These are phyloP conservation scores for Rhexocercosporidium sp. DNA, from an alignment of 2,329 filamentous ascomycete species.

Conservation along the genomic window DNA sequence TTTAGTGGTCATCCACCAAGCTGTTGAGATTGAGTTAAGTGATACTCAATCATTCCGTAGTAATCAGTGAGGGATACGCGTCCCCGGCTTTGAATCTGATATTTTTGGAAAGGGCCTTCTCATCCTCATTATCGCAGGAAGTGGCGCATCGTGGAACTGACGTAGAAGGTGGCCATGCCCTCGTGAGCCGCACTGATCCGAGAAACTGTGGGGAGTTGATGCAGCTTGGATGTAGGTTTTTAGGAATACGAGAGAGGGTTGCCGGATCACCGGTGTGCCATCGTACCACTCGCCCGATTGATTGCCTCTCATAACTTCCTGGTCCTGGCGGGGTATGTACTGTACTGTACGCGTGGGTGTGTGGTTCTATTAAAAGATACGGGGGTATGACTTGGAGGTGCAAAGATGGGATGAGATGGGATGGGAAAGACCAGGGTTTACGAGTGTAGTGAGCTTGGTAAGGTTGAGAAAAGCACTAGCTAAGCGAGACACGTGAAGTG, in stretches of 20 bases:
- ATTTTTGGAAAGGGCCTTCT: neutral
- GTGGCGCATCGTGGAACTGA: neutral
- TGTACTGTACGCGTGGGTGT: neutral
- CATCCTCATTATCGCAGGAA: neutral
- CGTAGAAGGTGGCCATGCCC: slow-evolving; percentile 3
- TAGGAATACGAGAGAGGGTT: slow-evolving; percentile 5
- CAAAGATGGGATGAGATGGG: neutral
- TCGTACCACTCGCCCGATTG: neutral
- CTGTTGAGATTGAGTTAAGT: neutral
- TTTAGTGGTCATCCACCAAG: neutral
- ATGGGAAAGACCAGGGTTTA: neutral
- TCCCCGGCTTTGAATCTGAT: neutral
- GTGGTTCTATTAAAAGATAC: slow-evolving; percentile 6
- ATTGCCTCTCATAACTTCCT: neutral
- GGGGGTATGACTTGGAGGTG: neutral
- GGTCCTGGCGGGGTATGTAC: slow-evolving; percentile 11
- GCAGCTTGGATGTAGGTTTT: neutral
- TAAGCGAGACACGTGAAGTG: slow-evolving; percentile 1
- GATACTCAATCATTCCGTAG: neutral
- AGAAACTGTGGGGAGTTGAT: neutral
- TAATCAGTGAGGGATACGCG: neutral
- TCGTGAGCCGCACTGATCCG: slow-evolving; percentile 10
- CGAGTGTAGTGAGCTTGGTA: slow-evolving; percentile 1
- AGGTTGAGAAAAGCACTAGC: neutral
- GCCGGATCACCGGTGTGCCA: neutral